Percentiles rank a stretch among this genome's conserved stretches.
phyloP scores from a whole-genome alignment of 139 green algal species.

The Monoraphidium neglectum region DNA sequence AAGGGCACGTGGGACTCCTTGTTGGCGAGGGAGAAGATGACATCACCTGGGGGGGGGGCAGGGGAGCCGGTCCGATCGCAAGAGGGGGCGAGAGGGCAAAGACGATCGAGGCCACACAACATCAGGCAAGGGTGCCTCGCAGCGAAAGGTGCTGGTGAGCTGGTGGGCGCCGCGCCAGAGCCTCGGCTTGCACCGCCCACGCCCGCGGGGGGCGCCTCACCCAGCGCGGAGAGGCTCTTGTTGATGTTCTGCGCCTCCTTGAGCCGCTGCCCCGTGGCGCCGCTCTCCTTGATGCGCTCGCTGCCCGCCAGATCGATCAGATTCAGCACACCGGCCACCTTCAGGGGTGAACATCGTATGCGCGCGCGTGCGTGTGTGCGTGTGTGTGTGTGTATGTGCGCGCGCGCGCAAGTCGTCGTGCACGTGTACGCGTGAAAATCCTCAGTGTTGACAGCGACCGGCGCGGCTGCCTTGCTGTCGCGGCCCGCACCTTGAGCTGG shows the following conservation, averaged over 20 bases:
- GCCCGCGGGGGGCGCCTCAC: too few relatives aligned
- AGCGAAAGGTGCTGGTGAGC: too few relatives aligned
- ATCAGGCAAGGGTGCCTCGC: too few relatives aligned
- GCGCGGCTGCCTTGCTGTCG: too few relatives aligned
- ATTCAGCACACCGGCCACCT: constrained; percentile 66
- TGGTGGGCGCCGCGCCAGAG: too few relatives aligned
- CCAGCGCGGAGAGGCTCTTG: constrained; percentile 80
- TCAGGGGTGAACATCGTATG: neutral
- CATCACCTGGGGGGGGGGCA: constrained; percentile 70
- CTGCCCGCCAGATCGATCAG: constrained; percentile 88
- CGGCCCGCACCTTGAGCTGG: constrained; percentile 48
- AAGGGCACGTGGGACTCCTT: constrained; percentile 92
- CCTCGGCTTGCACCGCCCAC: neutral
- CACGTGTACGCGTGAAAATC: too few relatives aligned
- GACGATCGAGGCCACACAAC: too few relatives aligned
- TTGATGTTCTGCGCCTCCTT: constrained; percentile 96
- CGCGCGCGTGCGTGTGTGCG: too few relatives aligned
- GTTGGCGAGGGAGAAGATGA: constrained; percentile 91
- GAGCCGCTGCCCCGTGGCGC: constrained; percentile 77
- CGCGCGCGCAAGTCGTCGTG: too few relatives aligned
- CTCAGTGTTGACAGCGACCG: too few relatives aligned
- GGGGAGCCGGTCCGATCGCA: neutral
- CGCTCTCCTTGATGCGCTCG: constrained; percentile 84
- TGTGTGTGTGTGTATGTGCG: too few relatives aligned
- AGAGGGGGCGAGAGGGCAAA: too few relatives aligned